Evolutionary conservation across 75 land plant genomes (phyloP).

Genomic region (Cunninghamia lanceolata): DNA sequence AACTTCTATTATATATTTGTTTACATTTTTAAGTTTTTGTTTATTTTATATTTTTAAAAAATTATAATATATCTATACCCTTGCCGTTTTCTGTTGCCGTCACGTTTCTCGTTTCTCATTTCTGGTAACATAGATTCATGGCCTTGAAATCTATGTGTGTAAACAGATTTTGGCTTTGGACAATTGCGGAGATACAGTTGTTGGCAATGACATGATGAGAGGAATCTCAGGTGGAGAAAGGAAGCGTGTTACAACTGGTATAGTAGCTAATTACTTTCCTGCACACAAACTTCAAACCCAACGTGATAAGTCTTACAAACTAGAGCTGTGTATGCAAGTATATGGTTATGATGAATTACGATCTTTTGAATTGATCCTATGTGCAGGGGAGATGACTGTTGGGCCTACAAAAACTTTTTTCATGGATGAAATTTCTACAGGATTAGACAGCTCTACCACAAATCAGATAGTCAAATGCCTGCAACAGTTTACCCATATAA

Average conservation of each 20-base stretch:
- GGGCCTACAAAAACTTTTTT: conserved; percentile 77
- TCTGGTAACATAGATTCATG: too few relatives aligned
- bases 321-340: background rate
- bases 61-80: too few relatives aligned
- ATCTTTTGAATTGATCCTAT: background rate
- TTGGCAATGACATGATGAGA: conserved; percentile 40
- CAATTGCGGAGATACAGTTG: conserved; percentile 32
- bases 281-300: background rate
- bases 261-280: background rate
- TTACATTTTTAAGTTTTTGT: too few relatives aligned
- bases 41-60: too few relatives aligned
- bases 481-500: too few relatives aligned
- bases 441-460: conserved; percentile 84
- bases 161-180: conserved; percentile 40
- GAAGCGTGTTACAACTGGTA: conserved; percentile 48
- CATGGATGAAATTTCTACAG: conserved; percentile 90
- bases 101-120: too few relatives aligned
- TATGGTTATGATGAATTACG: background rate
- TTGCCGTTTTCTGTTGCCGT: too few relatives aligned
- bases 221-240: conserved; percentile 47
- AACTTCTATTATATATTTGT: too few relatives aligned
- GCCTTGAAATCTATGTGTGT: background rate
- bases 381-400: conserved; percentile 76
- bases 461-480: conserved; percentile 82
- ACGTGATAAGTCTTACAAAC: background rate